Evolutionary conservation across 768 basidiomycete genomes (phyloP).

Genomic region (Mycena indigotica): DNA sequence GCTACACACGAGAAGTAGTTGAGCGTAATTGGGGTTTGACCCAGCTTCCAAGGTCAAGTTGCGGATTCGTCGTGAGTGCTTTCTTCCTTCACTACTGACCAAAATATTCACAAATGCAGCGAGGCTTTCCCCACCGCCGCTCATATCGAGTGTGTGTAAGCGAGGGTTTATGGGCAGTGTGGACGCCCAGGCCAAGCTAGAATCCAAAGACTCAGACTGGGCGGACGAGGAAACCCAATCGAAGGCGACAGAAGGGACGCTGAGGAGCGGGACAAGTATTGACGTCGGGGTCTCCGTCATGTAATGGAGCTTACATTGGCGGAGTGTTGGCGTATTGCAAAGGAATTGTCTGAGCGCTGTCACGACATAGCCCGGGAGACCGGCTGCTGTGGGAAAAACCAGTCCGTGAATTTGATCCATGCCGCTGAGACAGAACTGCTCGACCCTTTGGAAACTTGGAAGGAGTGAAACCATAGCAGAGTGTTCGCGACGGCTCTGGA

Average conservation of each 20-base stretch:
- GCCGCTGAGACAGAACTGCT: background rate
- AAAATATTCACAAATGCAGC: background rate
- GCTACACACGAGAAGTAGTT: background rate
- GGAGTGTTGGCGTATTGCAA: constrained; percentile 3
- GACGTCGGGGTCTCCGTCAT: no score
- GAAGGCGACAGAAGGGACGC: constrained; percentile 4
- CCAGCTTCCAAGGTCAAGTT: background rate
- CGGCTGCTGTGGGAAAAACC: background rate
- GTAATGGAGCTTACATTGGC: no score
- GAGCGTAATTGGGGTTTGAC: background rate
- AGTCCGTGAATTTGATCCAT: background rate
- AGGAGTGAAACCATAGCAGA: background rate
- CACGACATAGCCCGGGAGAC: background rate
- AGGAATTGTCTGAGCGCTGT: background rate
- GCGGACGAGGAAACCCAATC: background rate
- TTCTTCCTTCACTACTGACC: background rate
- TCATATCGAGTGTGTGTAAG: no score
- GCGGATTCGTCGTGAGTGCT: background rate
- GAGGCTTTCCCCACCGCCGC: no score
- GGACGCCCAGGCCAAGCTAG: background rate
- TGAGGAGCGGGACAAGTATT: background rate
- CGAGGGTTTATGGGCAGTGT: background rate
- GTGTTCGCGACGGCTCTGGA: background rate
- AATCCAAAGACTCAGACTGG: background rate
- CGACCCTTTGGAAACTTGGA: background rate